Percentiles rank a stretch among this genome's conserved stretches.
These are phyloP conservation scores for Thermothielavioides terrestris DNA, from an alignment of 495 filamentous ascomycete species.

Conservation along the genomic window DNA sequence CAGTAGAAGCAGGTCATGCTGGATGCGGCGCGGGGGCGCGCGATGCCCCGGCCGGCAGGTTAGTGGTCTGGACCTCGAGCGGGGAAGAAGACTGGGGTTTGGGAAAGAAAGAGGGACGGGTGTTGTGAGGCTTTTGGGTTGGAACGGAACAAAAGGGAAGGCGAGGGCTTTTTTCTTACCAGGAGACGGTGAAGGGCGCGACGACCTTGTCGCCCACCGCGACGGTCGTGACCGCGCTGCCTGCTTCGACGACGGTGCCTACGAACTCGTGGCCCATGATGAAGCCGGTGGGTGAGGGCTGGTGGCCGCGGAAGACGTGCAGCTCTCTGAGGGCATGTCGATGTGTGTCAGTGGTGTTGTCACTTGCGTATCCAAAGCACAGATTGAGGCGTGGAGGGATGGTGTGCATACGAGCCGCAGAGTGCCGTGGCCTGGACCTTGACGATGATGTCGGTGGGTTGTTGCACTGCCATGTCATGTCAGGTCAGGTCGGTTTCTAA, in stretches of 20 bases:
- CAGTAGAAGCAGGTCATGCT: constrained; percentile 90
- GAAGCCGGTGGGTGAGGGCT: constrained; percentile 43
- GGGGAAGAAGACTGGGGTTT: neutral
- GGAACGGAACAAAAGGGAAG: neutral
- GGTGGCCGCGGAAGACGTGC: constrained; percentile 80
- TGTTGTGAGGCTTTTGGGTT: neutral
- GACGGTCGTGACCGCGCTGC: constrained; percentile 58
- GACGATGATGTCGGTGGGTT: constrained; percentile 70
- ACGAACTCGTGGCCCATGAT: constrained; percentile 75
- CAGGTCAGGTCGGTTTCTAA: no score
- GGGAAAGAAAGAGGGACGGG: neutral
- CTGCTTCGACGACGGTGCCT: constrained; percentile 61
- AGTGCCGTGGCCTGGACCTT: constrained; percentile 80
- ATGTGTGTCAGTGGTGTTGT: neutral
- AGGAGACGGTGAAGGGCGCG: constrained; percentile 78
- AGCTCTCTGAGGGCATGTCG: constrained; percentile 49
- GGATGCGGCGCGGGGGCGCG: neutral
- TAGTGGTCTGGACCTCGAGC: neutral
- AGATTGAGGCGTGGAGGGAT: neutral
- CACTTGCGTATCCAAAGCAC: no score
- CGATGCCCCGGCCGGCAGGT: neutral
- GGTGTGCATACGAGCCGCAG: constrained; percentile 70
- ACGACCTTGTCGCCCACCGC: constrained; percentile 72
- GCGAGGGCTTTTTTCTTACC: constrained; percentile 41
- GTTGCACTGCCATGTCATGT: constrained; percentile 44